phyloP scores from a whole-genome alignment of 1,284 basidiomycete species.

The Austroboletus sp. region DNA sequence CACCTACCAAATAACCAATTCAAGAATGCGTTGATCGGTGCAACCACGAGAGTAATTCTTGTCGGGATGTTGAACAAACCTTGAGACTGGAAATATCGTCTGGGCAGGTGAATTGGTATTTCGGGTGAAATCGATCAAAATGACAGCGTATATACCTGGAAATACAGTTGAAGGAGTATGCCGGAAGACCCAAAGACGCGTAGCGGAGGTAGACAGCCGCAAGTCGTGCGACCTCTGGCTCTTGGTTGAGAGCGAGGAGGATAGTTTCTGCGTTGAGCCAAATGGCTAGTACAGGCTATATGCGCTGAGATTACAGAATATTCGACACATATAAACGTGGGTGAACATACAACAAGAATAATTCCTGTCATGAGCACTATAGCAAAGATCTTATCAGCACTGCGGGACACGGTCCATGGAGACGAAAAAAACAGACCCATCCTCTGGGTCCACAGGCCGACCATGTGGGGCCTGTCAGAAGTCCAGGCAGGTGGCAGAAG shows the following conservation, averaged over 20 bases:
- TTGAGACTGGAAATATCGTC: constrained; percentile 87
- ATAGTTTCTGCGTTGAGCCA: constrained; percentile 84
- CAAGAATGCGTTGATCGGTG: constrained; percentile 80
- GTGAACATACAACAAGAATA: constrained; percentile 48
- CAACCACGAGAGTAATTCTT: constrained; percentile 75
- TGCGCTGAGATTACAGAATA: not conserved
- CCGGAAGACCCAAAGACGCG: constrained; percentile 79
- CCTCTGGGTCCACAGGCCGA: constrained; percentile 89
- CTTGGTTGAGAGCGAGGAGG: constrained; percentile 78
- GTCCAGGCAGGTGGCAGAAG: constrained; percentile 91
- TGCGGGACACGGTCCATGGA: not conserved
- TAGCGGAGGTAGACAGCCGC: constrained; percentile 76
- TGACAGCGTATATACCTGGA: constrained; percentile 43
- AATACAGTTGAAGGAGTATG: constrained; percentile 74
- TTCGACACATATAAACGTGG: not conserved
- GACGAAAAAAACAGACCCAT: constrained; percentile 50
- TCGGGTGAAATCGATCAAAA: not conserved
- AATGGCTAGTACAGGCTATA: constrained; percentile 58
- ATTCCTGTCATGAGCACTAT: constrained; percentile 62
- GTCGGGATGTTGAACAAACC: constrained; percentile 85
- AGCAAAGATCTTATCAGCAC: constrained; percentile 7
- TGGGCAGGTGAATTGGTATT: constrained; percentile 23
- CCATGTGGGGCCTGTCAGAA: constrained; percentile 70
- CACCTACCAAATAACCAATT: constrained; percentile 77
- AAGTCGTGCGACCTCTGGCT: constrained; percentile 77